phyloP scores from a whole-genome alignment of 2,329 filamentous ascomycete species.

The Aspergillus bombycis region DNA sequence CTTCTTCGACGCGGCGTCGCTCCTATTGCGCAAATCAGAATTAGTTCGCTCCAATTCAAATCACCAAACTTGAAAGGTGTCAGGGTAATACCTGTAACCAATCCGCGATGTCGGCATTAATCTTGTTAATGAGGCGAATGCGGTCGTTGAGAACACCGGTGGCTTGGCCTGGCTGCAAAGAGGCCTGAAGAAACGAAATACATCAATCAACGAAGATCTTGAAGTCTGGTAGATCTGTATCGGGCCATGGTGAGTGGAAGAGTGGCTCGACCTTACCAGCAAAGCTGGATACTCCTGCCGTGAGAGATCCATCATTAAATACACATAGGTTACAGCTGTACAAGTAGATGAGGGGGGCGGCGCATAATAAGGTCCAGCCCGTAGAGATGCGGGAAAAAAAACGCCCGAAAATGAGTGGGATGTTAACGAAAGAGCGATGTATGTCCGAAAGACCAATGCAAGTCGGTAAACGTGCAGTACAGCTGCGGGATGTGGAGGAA shows the following conservation, averaged over 20 bases:
- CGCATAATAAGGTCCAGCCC: conserved; percentile 35
- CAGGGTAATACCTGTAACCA: conserved; percentile 79
- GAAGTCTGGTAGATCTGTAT: neutral
- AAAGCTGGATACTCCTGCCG: conserved; percentile 91
- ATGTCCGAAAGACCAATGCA: conserved; percentile 9
- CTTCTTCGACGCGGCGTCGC: conserved; percentile 86
- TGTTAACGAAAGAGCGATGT: conserved; percentile 13
- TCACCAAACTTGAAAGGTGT: conserved; percentile 11
- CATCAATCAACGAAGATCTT: neutral
- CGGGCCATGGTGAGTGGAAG: neutral
- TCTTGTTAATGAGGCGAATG: conserved; percentile 79
- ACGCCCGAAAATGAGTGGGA: conserved; percentile 22
- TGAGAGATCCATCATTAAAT: conserved; percentile 68
- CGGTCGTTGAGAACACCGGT: conserved; percentile 82
- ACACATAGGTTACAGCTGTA: conserved; percentile 30
- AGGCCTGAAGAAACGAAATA: conserved; percentile 61
- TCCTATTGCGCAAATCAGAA: conserved; percentile 61
- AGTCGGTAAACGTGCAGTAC: conserved; percentile 14
- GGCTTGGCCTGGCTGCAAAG: conserved; percentile 79
- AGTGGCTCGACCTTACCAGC: conserved; percentile 67
- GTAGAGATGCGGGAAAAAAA: conserved; percentile 3
- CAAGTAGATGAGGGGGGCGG: conserved; percentile 22
- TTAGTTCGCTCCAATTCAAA: conserved; percentile 11
- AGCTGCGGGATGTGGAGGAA: conserved; percentile 18
- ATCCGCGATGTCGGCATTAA: conserved; percentile 91